phyloP scores from a whole-genome alignment of 371 early-diverging fungal species.

The Thermomucor indicae-seudaticae region DNA sequence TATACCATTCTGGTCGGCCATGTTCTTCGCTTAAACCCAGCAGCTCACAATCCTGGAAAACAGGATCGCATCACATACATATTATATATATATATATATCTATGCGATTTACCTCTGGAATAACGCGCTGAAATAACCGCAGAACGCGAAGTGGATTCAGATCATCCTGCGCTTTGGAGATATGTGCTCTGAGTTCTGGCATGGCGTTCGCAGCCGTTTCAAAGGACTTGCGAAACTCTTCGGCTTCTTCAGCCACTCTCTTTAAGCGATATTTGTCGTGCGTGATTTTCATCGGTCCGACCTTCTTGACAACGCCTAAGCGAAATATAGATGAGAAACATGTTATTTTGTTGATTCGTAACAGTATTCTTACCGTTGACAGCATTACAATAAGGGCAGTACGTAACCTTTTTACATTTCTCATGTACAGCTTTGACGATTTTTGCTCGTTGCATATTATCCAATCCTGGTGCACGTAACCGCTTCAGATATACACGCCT shows the following conservation, averaged over 20 bases:
- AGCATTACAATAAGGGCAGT: conserved; percentile 85
- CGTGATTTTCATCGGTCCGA: conserved; percentile 92
- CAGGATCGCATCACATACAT: too few species aligned
- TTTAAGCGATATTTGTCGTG: conserved; percentile 92
- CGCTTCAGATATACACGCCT: conserved; percentile 68
- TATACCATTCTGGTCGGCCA: conserved; percentile 89
- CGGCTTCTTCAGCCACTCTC: conserved; percentile 71
- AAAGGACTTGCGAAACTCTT: conserved; percentile 71
- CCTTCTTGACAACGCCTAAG: conserved; percentile 87
- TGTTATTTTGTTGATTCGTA: too few species aligned
- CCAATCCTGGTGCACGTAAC: conserved; percentile 77
- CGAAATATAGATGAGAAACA: too few species aligned
- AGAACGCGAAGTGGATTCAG: conserved; percentile 89
- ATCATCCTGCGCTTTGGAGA: conserved; percentile 91
- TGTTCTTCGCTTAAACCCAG: conserved; percentile 85
- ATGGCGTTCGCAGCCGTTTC: conserved; percentile 65
- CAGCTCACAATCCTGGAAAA: conserved; percentile 82
- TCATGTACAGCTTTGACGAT: conserved; percentile 83
- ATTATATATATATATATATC: too few species aligned
- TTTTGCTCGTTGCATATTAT: conserved; percentile 72
- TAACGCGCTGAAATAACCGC: conserved; percentile 83
- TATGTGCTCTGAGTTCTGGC: conserved; percentile 74
- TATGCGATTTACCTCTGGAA: conserved; percentile 75
- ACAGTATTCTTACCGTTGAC: conserved; percentile 62
- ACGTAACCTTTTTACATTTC: conserved; percentile 84